Conservation (phyloP, 1,284 basidiomycete species). For the Trametes pubescens region DNA sequence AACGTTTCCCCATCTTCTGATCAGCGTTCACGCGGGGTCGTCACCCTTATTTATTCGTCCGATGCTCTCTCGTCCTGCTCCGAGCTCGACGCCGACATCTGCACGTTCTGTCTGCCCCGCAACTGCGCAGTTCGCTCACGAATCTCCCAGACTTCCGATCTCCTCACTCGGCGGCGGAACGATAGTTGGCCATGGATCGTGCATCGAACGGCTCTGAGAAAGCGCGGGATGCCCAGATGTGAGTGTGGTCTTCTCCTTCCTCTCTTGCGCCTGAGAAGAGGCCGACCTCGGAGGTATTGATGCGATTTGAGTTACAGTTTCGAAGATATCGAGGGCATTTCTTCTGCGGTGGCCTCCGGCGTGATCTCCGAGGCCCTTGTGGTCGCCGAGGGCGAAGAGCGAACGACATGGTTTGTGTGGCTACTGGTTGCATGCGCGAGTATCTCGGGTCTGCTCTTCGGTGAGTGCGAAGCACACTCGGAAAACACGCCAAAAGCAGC, state of each 20-base stretch:
- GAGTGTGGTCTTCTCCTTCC: constrained; percentile 9
- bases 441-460: constrained; percentile 82
- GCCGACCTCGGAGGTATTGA: constrained; percentile 8
- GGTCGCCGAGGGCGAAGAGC: constrained; percentile 74
- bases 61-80: constrained; percentile 4
- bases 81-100: constrained; percentile 6
- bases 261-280: neutral
- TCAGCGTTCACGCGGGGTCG: constrained; percentile 23
- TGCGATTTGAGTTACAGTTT: constrained; percentile 24
- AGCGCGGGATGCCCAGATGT: constrained; percentile 19
- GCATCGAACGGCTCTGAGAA: constrained; percentile 22
- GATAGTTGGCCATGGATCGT: constrained; percentile 17
- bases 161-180: neutral
- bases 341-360: constrained; percentile 45
- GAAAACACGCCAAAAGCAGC: neutral
- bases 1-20: constrained; percentile 29
- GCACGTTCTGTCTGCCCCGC: neutral
- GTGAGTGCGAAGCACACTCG: constrained; percentile 49
- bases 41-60: constrained; percentile 12
- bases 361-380: constrained; percentile 69
- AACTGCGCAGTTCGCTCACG: neutral
- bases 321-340: constrained; percentile 37
- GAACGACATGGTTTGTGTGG: constrained; percentile 77
- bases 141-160: neutral
- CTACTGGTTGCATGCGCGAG: constrained; percentile 69